Evolutionary conservation across 1,284 basidiomycete species (phyloP).

Genomic region (Rhodotorula sp.): DNA sequence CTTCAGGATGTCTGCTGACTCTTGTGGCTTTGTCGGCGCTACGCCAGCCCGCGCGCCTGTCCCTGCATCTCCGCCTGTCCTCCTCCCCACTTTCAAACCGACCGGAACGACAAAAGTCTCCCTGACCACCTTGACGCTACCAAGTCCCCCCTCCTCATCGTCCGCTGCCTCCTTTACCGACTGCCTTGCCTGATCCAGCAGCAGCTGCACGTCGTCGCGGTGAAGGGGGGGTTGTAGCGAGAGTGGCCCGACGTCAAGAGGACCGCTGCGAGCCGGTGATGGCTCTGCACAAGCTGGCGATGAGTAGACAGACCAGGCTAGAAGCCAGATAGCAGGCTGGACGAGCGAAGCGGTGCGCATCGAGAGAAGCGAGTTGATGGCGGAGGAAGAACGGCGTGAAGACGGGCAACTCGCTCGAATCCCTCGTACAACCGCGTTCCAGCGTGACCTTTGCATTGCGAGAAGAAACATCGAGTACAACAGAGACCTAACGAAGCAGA

Average conservation of each 20-base stretch:
- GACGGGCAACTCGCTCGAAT: background rate
- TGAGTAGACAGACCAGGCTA: background rate
- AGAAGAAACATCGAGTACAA: background rate
- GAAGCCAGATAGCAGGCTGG: background rate
- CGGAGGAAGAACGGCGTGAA: background rate
- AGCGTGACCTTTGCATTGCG: background rate
- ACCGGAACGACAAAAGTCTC: too few relatives aligned
- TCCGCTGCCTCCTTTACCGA: background rate
- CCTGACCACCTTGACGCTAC: too few relatives aligned
- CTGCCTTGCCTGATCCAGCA: background rate
- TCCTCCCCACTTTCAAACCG: too few relatives aligned
- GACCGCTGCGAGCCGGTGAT: background rate
- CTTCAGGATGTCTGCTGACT: slow-evolving; percentile 18
- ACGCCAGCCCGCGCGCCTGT: background rate
- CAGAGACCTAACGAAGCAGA: background rate
- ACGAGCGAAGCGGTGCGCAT: background rate
- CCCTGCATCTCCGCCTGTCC: background rate
- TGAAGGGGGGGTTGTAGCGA: background rate
- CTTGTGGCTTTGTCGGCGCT: background rate
- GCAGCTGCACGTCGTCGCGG: background rate
- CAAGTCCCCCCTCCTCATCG: background rate
- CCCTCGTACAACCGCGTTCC: too few relatives aligned
- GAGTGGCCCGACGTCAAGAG: background rate
- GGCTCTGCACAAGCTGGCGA: background rate
- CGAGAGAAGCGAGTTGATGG: background rate